Percentiles rank a stretch among this genome's conserved stretches.
Conservation (phyloP, 495 filamentous ascomycete species). For the Aspergillus nidulans region DNA sequence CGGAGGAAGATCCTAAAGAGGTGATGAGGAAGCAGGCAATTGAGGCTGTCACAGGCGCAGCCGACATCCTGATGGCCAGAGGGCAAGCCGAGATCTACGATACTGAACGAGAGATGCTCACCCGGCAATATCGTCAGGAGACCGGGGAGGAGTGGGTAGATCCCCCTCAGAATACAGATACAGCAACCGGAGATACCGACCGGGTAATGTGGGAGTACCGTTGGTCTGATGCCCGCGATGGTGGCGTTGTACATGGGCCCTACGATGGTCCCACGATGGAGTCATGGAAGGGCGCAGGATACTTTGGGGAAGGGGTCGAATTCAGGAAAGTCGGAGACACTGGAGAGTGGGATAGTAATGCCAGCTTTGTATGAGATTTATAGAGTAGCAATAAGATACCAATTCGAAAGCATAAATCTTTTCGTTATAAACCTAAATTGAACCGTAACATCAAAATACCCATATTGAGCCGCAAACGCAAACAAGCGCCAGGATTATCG, state of each 20-base stretch:
- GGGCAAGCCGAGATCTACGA: slow-evolving; percentile 89
- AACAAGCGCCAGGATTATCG: slow-evolving; percentile 45
- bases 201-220: slow-evolving; percentile 79
- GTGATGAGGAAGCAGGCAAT: slow-evolving; percentile 64
- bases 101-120: slow-evolving; percentile 74
- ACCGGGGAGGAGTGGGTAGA: slow-evolving; percentile 92
- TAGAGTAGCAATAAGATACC: slow-evolving; percentile 15
- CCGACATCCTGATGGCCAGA: slow-evolving; percentile 75
- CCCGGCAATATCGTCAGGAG: slow-evolving; percentile 78
- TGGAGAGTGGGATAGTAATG: slow-evolving; percentile 56
- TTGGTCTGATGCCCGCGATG: slow-evolving; percentile 87
- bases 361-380: slow-evolving; percentile 54
- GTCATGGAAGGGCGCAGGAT: slow-evolving; percentile 84
- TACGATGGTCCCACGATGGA: slow-evolving; percentile 82
- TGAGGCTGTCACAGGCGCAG: slow-evolving; percentile 78
- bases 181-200: slow-evolving; percentile 19
- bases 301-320: slow-evolving; percentile 91
- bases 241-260: slow-evolving; percentile 73
- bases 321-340: slow-evolving; percentile 63
- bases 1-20: slow-evolving; percentile 72
- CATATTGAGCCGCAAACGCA: slow-evolving; percentile 21
- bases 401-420: slow-evolving; percentile 10
- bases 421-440: slow-evolving; percentile 24
- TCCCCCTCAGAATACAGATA: slow-evolving; percentile 31
- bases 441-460: slow-evolving; percentile 24